Percentiles rank a stretch among this genome's conserved stretches.
Conservation (phyloP, 306 rosid species). For the Oxytropis ochrocephala region DNA sequence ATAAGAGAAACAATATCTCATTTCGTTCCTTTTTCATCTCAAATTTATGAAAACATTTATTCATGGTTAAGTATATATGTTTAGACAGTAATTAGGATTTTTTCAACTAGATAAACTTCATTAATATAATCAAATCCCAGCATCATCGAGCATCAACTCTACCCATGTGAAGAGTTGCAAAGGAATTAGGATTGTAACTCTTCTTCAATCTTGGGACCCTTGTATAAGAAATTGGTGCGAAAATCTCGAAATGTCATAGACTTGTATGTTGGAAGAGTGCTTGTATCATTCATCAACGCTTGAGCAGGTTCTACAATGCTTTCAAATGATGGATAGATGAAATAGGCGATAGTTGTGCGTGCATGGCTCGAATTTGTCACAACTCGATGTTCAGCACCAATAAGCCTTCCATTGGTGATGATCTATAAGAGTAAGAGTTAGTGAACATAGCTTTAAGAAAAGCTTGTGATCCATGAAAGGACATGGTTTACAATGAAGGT, state of each 20-base stretch:
- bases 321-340: slow-evolving; percentile 51
- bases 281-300: slow-evolving; percentile 27
- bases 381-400: slow-evolving; percentile 58
- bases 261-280: slow-evolving; percentile 28
- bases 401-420: slow-evolving; percentile 51
- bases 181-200: slow-evolving; percentile 21
- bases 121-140: too few species aligned
- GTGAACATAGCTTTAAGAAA: not conserved
- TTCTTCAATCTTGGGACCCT: slow-evolving; percentile 31
- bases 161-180: too few species aligned
- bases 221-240: slow-evolving; percentile 17
- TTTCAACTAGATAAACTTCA: too few species aligned
- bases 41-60: too few species aligned
- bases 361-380: slow-evolving; percentile 48
- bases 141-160: too few species aligned
- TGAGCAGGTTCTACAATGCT: slow-evolving; percentile 46
- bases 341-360: slow-evolving; percentile 45
- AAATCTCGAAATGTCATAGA: slow-evolving; percentile 45
- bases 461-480: not conserved
- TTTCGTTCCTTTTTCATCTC: too few species aligned
- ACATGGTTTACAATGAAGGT: not conserved
- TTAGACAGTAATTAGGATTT: too few species aligned
- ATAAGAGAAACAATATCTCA: too few species aligned
- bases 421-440: slow-evolving; percentile 23
- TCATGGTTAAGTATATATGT: too few species aligned